These are phyloP conservation scores for Kwoniella europaea DNA, from an alignment of 768 basidiomycete genomes.

Conservation along the genomic window DNA sequence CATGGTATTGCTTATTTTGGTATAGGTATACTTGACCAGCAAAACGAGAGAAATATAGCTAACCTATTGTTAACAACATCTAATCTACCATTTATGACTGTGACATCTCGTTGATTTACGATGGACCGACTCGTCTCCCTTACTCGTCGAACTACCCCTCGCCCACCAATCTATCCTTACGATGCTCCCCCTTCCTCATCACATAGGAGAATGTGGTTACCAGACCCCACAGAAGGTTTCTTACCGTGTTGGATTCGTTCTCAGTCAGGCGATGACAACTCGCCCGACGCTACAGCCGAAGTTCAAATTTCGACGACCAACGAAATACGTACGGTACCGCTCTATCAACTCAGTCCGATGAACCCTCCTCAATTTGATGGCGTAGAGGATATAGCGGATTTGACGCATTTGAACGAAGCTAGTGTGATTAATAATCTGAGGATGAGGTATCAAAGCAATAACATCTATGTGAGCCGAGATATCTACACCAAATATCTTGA, in stretches of 20 bases:
- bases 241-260: conserved; percentile 90
- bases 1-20: background rate
- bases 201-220: conserved; percentile 82
- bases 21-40: background rate
- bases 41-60: background rate
- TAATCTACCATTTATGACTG: background rate
- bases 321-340: conserved; percentile 74
- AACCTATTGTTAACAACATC: background rate
- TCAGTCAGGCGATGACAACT: conserved; percentile 66
- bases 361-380: conserved; percentile 98
- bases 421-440: conserved; percentile 98
- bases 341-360: conserved; percentile 89
- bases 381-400: conserved; percentile 95
- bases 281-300: conserved; percentile 63
- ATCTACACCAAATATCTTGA: background rate
- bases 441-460: conserved; percentile 79
- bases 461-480: conserved; percentile 46
- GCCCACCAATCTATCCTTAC: conserved; percentile 10
- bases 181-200: conserved; percentile 21
- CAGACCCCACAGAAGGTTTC: conserved; percentile 89
- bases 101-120: background rate
- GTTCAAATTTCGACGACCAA: conserved; percentile 83
- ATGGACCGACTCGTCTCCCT: conserved; percentile 18
- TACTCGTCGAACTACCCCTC: conserved; percentile 13
- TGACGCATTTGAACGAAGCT: conserved; percentile 97